A percentile compares a stretch with the other conserved stretches of the same genome.
Conservation (phyloP, 805 yeast genomes). For the Candida germanica region DNA sequence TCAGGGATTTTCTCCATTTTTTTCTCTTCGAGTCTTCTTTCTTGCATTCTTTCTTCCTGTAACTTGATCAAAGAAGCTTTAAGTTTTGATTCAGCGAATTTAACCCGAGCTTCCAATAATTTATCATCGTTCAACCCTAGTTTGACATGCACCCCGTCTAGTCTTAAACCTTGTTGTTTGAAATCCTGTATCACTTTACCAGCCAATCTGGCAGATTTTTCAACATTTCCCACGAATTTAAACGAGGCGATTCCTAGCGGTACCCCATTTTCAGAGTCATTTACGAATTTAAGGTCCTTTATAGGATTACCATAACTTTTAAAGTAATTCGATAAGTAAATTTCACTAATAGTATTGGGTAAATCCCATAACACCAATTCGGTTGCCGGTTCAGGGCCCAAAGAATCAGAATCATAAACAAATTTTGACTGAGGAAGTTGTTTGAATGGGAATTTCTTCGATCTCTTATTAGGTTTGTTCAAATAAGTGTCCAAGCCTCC, state of each 20-base stretch:
- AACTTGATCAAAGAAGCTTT: constrained; percentile 22
- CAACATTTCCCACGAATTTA: constrained; percentile 54
- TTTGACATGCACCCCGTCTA: constrained; percentile 52
- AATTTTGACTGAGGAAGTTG: constrained; percentile 43
- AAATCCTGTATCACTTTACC: constrained; percentile 27
- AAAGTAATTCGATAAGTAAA: constrained; percentile 48
- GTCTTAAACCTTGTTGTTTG: constrained; percentile 31
- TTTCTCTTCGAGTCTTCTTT: constrained; percentile 14
- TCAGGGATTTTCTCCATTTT: constrained; percentile 16
- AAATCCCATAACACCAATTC: constrained; percentile 71
- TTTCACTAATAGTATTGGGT: constrained; percentile 50
- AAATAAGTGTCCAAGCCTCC: constrained; percentile 24
- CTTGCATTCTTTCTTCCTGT: constrained; percentile 35
- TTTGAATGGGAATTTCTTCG: constrained; percentile 41
- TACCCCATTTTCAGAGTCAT: constrained; percentile 73
- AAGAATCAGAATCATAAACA: constrained; percentile 63
- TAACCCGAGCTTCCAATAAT: constrained; percentile 34
- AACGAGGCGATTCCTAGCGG: constrained; percentile 72
- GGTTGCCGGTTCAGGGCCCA: constrained; percentile 70
- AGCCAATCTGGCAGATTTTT: constrained; percentile 41
- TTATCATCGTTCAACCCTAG: constrained; percentile 51
- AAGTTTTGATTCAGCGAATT: constrained; percentile 29
- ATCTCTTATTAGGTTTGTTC: constrained; percentile 35
- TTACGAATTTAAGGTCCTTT: constrained; percentile 53
- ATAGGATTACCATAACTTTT: constrained; percentile 60